phyloP scores from a whole-genome alignment of 208 protist species.

The Crithidia sp. region DNA sequence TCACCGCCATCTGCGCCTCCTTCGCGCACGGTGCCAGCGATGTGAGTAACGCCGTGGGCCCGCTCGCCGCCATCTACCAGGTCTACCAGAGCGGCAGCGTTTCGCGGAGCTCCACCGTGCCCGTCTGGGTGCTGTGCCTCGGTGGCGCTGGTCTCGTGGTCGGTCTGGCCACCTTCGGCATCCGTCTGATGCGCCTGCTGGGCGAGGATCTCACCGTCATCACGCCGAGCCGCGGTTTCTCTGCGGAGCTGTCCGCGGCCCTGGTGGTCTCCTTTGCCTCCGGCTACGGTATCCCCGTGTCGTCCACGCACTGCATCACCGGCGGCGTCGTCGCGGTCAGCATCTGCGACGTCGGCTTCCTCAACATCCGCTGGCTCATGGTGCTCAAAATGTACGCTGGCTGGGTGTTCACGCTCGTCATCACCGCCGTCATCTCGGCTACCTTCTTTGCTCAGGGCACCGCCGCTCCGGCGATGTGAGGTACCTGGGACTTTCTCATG shows the following conservation, averaged over 20 bases:
- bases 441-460: too few relatives aligned
- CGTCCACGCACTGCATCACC: too few relatives aligned
- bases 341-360: too few relatives aligned
- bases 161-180: neutral
- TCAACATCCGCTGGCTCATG: too few relatives aligned
- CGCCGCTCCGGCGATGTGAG: too few relatives aligned
- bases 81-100: neutral
- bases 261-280: too few relatives aligned
- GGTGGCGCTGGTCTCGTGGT: neutral
- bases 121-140: neutral
- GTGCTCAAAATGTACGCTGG: too few relatives aligned
- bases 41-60: neutral
- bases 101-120: neutral
- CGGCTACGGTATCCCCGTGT: too few relatives aligned
- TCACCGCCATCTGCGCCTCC: neutral
- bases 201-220: neutral
- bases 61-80: neutral
- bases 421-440: too few relatives aligned
- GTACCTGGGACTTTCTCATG: too few relatives aligned
- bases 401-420: too few relatives aligned
- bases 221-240: neutral
- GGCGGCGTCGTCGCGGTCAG: too few relatives aligned
- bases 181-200: neutral
- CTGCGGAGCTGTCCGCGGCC: neutral
- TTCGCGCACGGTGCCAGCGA: neutral